A percentile compares a stretch with the other conserved stretches of the same genome.
Conservation (phyloP, 768 basidiomycete species). For the Kwoniella botswanensis region DNA sequence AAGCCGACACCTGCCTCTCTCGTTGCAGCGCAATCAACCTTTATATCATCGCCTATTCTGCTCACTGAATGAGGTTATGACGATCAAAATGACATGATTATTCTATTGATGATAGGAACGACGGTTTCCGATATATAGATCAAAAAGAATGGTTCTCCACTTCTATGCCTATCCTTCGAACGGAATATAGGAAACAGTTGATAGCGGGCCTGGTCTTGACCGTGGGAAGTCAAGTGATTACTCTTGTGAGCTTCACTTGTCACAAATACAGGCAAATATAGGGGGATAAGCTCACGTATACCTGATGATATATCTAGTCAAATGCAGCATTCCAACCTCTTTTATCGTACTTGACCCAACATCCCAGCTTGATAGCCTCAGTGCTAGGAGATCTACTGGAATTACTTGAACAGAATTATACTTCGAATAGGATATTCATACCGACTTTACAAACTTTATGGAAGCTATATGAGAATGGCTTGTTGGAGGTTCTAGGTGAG, state of each 20-base stretch:
- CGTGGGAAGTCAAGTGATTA: slow-evolving; percentile 80
- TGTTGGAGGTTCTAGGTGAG: slow-evolving; percentile 58
- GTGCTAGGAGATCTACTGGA: slow-evolving; percentile 67
- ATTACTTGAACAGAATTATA: slow-evolving; percentile 65
- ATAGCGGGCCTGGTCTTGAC: slow-evolving; percentile 71
- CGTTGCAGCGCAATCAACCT: too few relatives aligned
- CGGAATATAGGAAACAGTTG: slow-evolving; percentile 56
- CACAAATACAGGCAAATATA: too few relatives aligned
- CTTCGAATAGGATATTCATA: slow-evolving; percentile 75
- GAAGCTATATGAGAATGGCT: slow-evolving; percentile 72
- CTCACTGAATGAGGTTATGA: too few relatives aligned
- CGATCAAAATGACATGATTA: too few relatives aligned
- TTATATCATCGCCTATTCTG: too few relatives aligned
- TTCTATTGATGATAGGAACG: slow-evolving; percentile 1
- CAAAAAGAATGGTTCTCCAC: slow-evolving; percentile 39
- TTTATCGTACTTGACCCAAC: slow-evolving; percentile 62
- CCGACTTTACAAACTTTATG: slow-evolving; percentile 79
- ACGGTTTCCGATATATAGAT: slow-evolving; percentile 37
- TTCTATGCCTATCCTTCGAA: slow-evolving; percentile 35
- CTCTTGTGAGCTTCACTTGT: slow-evolving; percentile 67
- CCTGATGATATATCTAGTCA: background rate
- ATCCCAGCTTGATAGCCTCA: slow-evolving; percentile 4
- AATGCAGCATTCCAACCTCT: slow-evolving; percentile 61
- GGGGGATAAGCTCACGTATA: too few relatives aligned
- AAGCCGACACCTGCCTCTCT: too few relatives aligned